Evolutionary conservation across 129 eudicot genomes (phyloP).

Genomic region (Centella asiatica): DNA sequence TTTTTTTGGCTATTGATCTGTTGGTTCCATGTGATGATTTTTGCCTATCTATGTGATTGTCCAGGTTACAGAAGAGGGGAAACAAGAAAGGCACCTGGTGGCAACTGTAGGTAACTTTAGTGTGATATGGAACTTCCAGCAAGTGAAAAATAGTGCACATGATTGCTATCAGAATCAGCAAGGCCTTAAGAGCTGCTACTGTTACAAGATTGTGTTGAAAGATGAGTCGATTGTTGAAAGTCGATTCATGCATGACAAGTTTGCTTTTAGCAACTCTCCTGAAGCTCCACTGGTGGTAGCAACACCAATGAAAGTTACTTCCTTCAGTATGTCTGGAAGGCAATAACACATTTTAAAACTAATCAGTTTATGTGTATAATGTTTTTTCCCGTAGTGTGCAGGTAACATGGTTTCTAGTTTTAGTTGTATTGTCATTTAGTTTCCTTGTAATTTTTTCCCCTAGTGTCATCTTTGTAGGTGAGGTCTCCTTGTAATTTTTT

Average conservation of each 20-base stretch:
- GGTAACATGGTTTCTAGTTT: background rate
- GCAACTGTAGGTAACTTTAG: conserved; percentile 90
- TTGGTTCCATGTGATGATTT: background rate
- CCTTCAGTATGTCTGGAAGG: conserved; percentile 80
- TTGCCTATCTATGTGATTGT: background rate
- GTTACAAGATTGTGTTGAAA: conserved; percentile 73
- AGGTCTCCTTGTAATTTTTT: background rate
- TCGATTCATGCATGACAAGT: conserved; percentile 95
- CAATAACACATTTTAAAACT: background rate
- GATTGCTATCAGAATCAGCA: conserved; percentile 79
- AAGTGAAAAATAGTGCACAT: conserved; percentile 88
- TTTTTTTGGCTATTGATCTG: background rate
- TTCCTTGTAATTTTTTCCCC: background rate
- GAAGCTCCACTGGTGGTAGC: conserved; percentile 96
- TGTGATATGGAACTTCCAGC: conserved; percentile 92
- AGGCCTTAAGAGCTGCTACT: conserved; percentile 96
- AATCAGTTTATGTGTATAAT: background rate
- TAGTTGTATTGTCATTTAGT: background rate
- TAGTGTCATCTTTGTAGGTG: background rate
- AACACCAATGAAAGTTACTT: conserved; percentile 71
- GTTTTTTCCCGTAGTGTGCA: background rate
- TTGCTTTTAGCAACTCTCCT: conserved; percentile 58
- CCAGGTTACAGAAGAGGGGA: conserved; percentile 92
- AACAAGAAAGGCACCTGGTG: conserved; percentile 87
- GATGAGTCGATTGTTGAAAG: conserved; percentile 89